Base-by-base conservation (phyloP, 2,329 filamentous ascomycete species). In the Calonectria pteridis region DNA sequence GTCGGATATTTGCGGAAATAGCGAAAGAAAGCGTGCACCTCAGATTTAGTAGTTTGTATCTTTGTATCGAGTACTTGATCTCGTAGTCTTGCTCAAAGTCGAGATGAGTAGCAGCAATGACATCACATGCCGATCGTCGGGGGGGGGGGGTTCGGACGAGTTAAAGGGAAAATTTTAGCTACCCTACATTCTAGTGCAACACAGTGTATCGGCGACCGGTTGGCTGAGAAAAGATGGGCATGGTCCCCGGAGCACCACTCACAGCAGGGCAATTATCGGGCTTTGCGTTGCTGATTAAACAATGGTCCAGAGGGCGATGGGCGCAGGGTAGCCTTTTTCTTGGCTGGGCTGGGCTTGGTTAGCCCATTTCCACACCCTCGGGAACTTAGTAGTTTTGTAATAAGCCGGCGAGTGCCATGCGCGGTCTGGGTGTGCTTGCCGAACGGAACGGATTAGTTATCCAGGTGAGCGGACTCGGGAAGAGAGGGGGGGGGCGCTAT, bases 141-240 rank as follows among this genome's bases (percentile, higher is more conserved):
- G 64, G 65, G 29, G 18, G 53, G 26, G n/a, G 49, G 50, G 5
- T 49, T 66, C n/a, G 35, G 37, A 20, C 26, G 49, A 28, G 50
- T 53, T 29, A 16, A 53, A 20, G 50, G 26, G 7, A 58, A 37
- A 14, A 16, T 58, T 58, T 33, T 31, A 59, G 31, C n/a, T 59
- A 26, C 23, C n/a, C 37, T 40, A 43, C 55, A 4, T 59, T n/a
- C 16, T 28, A 13, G 40, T 46, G 40, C 58, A 6, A 43, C 66
- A 72, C 70, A 72, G 70, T 72, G 70, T 29, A 72, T 68, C 70
- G 64, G 64, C 70, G 70, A 72, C 49, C 28, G 67, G 46, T 37
- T 29, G n/a, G 16, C 40, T 28, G 69, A 55, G 58, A 53, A 63
- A 33, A 33, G 35, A 14, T 20, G 53, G 14, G 28, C 20, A 33